phyloP scores from a whole-genome alignment of 2,329 filamentous ascomycete genomes.

The Fusarium humuli region DNA sequence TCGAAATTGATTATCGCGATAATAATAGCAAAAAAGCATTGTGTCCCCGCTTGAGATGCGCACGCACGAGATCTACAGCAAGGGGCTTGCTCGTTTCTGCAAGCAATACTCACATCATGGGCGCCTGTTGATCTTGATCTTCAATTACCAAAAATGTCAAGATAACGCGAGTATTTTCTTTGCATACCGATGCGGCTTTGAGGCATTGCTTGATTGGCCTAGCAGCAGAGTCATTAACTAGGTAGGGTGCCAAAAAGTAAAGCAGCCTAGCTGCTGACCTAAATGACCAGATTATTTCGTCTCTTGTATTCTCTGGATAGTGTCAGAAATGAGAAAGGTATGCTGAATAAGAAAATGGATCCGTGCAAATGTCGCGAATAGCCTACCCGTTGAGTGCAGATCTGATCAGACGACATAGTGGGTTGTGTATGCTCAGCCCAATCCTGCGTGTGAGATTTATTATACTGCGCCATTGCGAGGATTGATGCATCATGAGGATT shows the following conservation, averaged over 20 bases:
- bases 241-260: too few species aligned
- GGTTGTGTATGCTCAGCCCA: not conserved
- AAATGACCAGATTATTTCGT: not conserved
- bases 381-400: constrained; percentile 7
- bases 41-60: constrained; percentile 11
- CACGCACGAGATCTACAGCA: constrained; percentile 8
- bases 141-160: not conserved
- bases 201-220: not conserved
- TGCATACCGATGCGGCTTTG: not conserved
- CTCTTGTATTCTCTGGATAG: not conserved
- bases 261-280: fast-evolving
- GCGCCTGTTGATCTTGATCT: not conserved
- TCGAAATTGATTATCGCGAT: not conserved
- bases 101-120: not conserved
- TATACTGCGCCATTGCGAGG: constrained; percentile 1
- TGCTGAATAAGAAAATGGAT: not conserved
- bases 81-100: not conserved
- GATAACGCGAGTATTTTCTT: not conserved
- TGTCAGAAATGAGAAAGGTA: not conserved
- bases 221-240: too few species aligned
- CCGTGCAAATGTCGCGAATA: too few species aligned
- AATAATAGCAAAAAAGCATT: constrained; percentile 6
- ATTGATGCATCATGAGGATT: not conserved
- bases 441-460: constrained; percentile 5
- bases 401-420: constrained; percentile 1